These are phyloP conservation scores for Chaetomiaceae sp. DNA, from an alignment of 2,329 filamentous ascomycete genomes.

Conservation along the genomic window DNA sequence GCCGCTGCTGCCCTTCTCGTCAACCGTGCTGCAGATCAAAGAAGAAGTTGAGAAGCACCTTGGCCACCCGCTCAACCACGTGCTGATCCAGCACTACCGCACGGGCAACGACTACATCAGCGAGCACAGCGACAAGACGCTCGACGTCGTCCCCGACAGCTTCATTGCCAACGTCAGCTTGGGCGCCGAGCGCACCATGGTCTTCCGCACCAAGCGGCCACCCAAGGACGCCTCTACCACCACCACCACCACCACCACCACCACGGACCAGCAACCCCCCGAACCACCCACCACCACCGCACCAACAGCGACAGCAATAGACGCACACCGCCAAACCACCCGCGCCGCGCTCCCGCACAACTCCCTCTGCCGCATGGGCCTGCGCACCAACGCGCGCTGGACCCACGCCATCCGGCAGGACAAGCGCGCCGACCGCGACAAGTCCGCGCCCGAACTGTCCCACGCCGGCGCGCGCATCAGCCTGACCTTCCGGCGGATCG, in stretches of 20 bases:
- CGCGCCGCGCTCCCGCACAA: constrained; percentile 78
- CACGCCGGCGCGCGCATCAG: constrained; percentile 76
- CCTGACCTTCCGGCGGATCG: constrained; percentile 84
- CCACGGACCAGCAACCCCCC: neutral
- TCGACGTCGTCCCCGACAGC: constrained; percentile 76
- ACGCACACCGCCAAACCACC: constrained; percentile 46
- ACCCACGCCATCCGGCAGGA: constrained; percentile 89
- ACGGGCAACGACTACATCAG: constrained; percentile 84
- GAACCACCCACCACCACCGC: neutral
- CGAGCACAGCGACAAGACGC: constrained; percentile 93
- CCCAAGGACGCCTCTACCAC: constrained; percentile 19
- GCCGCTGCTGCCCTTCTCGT: constrained; percentile 67
- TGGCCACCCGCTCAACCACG: constrained; percentile 82
- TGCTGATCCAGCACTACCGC: constrained; percentile 89
- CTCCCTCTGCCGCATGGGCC: constrained; percentile 77
- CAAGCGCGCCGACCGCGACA: constrained; percentile 64
- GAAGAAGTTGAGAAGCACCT: constrained; percentile 62
- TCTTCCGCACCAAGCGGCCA: constrained; percentile 72
- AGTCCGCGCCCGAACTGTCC: constrained; percentile 62
- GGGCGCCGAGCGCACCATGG: constrained; percentile 87
- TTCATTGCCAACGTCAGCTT: constrained; percentile 90
- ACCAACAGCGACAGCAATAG: neutral
- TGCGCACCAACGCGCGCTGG: constrained; percentile 77
- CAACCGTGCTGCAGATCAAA: constrained; percentile 63
- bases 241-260: neutral